Evolutionary conservation across 2,329 filamentous ascomycete genomes (phyloP).

Genomic region (Claviceps fusiformis): DNA sequence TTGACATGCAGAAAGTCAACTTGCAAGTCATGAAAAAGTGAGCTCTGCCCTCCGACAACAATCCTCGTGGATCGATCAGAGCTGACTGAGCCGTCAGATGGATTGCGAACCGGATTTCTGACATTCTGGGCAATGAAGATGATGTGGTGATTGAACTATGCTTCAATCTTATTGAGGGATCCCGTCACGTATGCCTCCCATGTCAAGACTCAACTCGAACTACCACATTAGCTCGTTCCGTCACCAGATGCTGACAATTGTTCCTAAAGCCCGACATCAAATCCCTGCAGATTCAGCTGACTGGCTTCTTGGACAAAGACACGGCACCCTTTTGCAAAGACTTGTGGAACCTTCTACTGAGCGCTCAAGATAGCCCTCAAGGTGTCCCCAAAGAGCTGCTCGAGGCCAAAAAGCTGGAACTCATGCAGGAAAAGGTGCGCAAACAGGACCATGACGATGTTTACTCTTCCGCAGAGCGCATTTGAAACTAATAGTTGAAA

Average conservation of each 20-base stretch:
- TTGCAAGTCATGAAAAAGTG: constrained; percentile 96
- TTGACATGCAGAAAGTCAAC: constrained; percentile 96
- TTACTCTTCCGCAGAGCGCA: neutral
- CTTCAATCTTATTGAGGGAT: constrained; percentile 56
- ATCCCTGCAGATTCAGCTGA: constrained; percentile 83
- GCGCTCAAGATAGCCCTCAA: constrained; percentile 75
- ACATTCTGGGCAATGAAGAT: constrained; percentile 83
- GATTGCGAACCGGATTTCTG: constrained; percentile 79
- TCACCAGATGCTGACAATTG: constrained; percentile 22
- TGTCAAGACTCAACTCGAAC: neutral
- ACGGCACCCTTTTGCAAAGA: constrained; percentile 83
- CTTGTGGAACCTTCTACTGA: constrained; percentile 81
- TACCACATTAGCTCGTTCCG: neutral
- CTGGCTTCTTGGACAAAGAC: constrained; percentile 89
- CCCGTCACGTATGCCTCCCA: constrained; percentile 47
- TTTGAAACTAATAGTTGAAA: constrained; percentile 3
- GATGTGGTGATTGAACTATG: constrained; percentile 88
- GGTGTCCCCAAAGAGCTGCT: constrained; percentile 89
- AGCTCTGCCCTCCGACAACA: constrained; percentile 15
- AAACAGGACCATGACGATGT: neutral
- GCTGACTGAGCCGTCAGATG: constrained; percentile 45
- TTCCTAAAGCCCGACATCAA: constrained; percentile 77
- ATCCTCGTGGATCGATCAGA: neutral
- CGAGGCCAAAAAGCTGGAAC: constrained; percentile 89
- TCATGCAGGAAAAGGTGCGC: constrained; percentile 83